Conservation (phyloP, 129 eudicot species). For the Artemisia argyi region DNA sequence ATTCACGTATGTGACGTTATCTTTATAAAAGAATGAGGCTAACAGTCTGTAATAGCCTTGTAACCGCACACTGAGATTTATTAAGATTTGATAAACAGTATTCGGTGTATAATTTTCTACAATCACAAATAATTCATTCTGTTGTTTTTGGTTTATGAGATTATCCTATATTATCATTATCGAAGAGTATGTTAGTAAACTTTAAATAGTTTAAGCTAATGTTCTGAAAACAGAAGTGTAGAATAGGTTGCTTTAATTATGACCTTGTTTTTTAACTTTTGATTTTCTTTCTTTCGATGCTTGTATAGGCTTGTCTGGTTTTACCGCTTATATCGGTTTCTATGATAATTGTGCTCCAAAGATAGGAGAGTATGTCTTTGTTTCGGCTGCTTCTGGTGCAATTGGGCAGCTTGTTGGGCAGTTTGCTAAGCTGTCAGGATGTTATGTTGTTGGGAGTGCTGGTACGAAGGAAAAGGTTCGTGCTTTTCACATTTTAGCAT, state of each 20-base stretch:
- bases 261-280: constrained; percentile 21
- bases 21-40: too few species aligned
- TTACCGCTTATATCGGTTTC: constrained; percentile 69
- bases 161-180: too few species aligned
- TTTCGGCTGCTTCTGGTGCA: constrained; percentile 77
- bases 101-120: not conserved
- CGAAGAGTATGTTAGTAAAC: not conserved
- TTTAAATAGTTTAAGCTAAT: not conserved
- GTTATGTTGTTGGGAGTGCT: constrained; percentile 76
- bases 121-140: not conserved
- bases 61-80: not conserved
- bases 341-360: constrained; percentile 54
- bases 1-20: too few species aligned
- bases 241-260: not conserved
- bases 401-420: constrained; percentile 79
- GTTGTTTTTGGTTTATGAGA: too few species aligned
- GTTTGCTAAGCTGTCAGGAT: constrained; percentile 58
- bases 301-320: constrained; percentile 63
- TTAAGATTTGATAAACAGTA: not conserved
- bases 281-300: not conserved
- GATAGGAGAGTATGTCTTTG: constrained; percentile 56
- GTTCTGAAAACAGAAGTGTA: not conserved
- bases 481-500: not conserved
- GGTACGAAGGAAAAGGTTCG: constrained; percentile 66
- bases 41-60: not conserved